These are phyloP conservation scores for Aspergillus proliferans DNA, from an alignment of 2,329 filamentous ascomycete genomes.

Conservation along the genomic window DNA sequence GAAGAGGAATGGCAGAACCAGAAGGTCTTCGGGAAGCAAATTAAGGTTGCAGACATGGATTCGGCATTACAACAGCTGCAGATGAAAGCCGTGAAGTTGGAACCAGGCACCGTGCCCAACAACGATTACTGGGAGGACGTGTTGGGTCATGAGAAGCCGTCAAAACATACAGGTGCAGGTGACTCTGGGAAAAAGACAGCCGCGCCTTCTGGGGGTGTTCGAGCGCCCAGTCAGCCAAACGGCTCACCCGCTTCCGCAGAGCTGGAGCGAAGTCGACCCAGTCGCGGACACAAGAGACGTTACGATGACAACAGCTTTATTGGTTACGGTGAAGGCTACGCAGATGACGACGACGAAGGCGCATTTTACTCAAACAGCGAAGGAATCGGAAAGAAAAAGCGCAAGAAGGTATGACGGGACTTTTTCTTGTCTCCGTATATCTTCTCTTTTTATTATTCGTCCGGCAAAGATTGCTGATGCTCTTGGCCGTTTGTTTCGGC, in stretches of 20 bases:
- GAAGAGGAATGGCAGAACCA: slow-evolving; percentile 48
- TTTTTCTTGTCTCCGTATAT: neutral
- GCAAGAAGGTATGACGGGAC: slow-evolving; percentile 39
- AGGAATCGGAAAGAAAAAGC: slow-evolving; percentile 41
- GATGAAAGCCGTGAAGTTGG: slow-evolving; percentile 42
- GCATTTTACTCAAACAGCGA: slow-evolving; percentile 40
- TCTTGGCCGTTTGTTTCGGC: slow-evolving; percentile 5
- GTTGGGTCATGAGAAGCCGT: slow-evolving; percentile 42
- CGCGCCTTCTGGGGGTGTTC: slow-evolving; percentile 17
- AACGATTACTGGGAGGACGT: slow-evolving; percentile 45
- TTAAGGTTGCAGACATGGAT: slow-evolving; percentile 38
- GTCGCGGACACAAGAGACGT: slow-evolving; percentile 44
- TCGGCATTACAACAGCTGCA: slow-evolving; percentile 37
- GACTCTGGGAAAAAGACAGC: slow-evolving; percentile 26
- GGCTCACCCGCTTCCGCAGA: slow-evolving; percentile 25
- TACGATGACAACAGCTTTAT: slow-evolving; percentile 48
- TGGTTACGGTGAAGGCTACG: slow-evolving; percentile 46
- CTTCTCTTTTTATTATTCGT: neutral
- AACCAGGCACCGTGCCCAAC: slow-evolving; percentile 41
- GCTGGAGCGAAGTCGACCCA: slow-evolving; percentile 33
- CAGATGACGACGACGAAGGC: slow-evolving; percentile 42
- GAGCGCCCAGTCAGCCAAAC: slow-evolving; percentile 21
- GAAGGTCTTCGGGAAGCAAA: slow-evolving; percentile 42
- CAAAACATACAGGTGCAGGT: slow-evolving; percentile 27
- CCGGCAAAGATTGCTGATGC: slow-evolving; percentile 4